Percentiles rank a stretch among this genome's conserved stretches.
Conservation (phyloP, 2,329 filamentous ascomycete genomes). For the Gaeumannomyces tritici region DNA sequence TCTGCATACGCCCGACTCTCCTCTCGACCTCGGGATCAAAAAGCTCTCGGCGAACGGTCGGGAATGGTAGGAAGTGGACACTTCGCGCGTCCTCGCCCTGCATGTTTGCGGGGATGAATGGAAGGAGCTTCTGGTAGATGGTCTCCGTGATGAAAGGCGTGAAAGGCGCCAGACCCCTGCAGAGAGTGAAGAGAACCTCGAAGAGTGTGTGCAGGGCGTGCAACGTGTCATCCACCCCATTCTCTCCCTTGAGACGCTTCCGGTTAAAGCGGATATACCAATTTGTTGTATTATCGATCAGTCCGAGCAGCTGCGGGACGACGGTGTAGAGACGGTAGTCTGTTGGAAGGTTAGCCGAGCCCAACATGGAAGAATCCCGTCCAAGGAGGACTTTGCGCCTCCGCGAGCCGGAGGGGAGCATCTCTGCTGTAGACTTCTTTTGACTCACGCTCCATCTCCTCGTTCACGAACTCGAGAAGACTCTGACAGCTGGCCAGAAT, state of each 20-base stretch:
- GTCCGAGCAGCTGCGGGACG: conserved; percentile 68
- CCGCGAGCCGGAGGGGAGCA: not conserved
- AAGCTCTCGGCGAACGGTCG: conserved; percentile 77
- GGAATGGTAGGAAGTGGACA: conserved; percentile 88
- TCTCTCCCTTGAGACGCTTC: conserved; percentile 81
- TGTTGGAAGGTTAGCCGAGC: conserved; percentile 10
- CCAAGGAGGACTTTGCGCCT: no score
- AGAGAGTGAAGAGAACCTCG: conserved; percentile 83
- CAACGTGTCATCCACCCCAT: conserved; percentile 74
- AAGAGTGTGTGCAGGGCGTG: conserved; percentile 92
- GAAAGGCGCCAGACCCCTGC: conserved; percentile 83
- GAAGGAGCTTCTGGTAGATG: conserved; percentile 78
- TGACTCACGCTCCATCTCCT: conserved; percentile 71
- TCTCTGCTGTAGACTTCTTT: conserved; percentile 2
- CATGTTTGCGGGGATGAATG: conserved; percentile 65
- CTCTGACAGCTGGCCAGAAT: conserved; percentile 89
- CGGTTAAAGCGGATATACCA: conserved; percentile 98
- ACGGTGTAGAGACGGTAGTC: conserved; percentile 82
- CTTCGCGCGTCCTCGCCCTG: conserved; percentile 66
- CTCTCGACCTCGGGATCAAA: conserved; percentile 83
- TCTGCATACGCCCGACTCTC: conserved; percentile 84
- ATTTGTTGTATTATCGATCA: conserved; percentile 95
- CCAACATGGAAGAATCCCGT: not conserved
- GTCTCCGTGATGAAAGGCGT: conserved; percentile 92
- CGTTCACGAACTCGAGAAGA: conserved; percentile 80